Evolutionary conservation across 768 basidiomycete genomes (phyloP).

Genomic region (Rhodotorula paludigena): DNA sequence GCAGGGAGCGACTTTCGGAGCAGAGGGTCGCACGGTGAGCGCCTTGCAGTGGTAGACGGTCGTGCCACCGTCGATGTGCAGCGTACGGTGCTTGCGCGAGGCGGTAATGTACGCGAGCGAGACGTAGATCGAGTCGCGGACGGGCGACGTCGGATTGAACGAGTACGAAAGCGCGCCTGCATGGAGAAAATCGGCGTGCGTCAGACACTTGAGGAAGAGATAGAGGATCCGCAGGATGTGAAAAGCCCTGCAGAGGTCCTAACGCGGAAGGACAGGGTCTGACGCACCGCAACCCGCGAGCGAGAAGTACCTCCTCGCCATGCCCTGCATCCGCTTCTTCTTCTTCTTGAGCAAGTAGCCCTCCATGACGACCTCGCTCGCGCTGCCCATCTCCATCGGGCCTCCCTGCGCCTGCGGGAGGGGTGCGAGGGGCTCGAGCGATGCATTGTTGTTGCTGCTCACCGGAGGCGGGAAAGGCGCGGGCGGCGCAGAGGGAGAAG

Average conservation of each 20-base stretch:
- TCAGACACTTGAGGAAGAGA: neutral
- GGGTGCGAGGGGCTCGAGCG: no score
- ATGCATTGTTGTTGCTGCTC: no score
- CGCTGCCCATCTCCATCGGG: no score
- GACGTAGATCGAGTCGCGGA: slow-evolving; percentile 35
- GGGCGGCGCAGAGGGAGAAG: no score
- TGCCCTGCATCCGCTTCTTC: slow-evolving; percentile 35
- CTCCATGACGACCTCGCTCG: slow-evolving; percentile 12
- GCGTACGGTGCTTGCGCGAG: slow-evolving; percentile 12
- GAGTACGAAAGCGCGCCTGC: slow-evolving; percentile 35
- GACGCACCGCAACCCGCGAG: slow-evolving; percentile 4
- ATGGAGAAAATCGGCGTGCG: neutral
- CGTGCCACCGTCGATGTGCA: slow-evolving; percentile 35
- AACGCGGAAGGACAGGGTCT: neutral
- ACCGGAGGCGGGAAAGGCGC: no score
- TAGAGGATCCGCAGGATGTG: no score
- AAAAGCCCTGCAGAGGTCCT: no score
- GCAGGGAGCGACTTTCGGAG: neutral
- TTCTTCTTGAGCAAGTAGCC: slow-evolving; percentile 39
- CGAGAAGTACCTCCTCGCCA: slow-evolving; percentile 27
- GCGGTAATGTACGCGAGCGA: slow-evolving; percentile 31
- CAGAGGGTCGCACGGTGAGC: slow-evolving; percentile 13
- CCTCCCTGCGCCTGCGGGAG: no score
- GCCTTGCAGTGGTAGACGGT: slow-evolving; percentile 36
- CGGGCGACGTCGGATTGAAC: slow-evolving; percentile 28